phyloP scores from a whole-genome alignment of 768 basidiomycete genomes.

The Boletus insuetus region DNA sequence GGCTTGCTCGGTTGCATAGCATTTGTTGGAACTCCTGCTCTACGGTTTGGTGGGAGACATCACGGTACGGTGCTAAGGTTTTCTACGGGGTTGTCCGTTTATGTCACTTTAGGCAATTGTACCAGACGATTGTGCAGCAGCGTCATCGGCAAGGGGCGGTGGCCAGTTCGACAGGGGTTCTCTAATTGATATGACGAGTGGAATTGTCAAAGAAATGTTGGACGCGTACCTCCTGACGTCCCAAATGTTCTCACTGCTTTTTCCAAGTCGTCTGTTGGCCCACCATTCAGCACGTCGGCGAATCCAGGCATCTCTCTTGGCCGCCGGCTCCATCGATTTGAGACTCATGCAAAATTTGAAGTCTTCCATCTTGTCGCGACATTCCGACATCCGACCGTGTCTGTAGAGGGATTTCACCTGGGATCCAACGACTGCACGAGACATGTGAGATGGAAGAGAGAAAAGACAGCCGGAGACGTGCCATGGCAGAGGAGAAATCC shows the following conservation, averaged over 20 bases:
- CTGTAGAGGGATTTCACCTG: slow-evolving; percentile 88
- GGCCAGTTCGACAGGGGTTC: slow-evolving; percentile 30
- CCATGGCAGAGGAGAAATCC: slow-evolving; percentile 71
- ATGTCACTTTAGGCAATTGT: slow-evolving; percentile 20
- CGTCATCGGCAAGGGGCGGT: slow-evolving; percentile 20
- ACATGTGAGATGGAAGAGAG: slow-evolving; percentile 10
- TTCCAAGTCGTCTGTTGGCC: slow-evolving; percentile 70
- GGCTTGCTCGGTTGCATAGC: too few species aligned
- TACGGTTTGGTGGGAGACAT: too few species aligned
- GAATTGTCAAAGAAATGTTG: not conserved
- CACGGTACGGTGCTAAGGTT: too few species aligned
- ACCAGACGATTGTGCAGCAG: slow-evolving; percentile 16
- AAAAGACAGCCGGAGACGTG: slow-evolving; percentile 24
- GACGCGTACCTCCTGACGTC: slow-evolving; percentile 71
- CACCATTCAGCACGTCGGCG: slow-evolving; percentile 90
- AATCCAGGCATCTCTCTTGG: slow-evolving; percentile 82
- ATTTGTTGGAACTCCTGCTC: too few species aligned
- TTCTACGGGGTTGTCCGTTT: too few species aligned
- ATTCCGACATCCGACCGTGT: slow-evolving; percentile 70
- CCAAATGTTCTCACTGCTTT: slow-evolving; percentile 96
- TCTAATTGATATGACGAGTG: slow-evolving; percentile 12
- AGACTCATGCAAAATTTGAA: slow-evolving; percentile 93
- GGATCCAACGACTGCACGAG: slow-evolving; percentile 59
- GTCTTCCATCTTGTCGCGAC: slow-evolving; percentile 77
- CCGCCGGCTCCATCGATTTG: slow-evolving; percentile 74